Conservation (phyloP, 2,329 filamentous ascomycete species). For the Fusarium dimerum region DNA sequence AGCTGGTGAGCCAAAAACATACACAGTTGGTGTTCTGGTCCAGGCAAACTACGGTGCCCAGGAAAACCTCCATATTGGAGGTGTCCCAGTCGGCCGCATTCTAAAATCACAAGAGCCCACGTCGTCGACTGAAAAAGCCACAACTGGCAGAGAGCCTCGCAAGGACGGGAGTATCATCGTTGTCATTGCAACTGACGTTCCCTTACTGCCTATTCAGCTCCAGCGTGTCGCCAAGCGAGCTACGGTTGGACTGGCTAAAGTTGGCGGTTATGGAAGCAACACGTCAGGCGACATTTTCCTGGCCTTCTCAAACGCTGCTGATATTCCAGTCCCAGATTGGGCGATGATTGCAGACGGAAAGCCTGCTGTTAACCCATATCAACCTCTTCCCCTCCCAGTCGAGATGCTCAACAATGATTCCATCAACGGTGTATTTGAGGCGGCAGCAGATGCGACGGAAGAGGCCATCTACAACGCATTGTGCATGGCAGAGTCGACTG, state of each 20-base stretch:
- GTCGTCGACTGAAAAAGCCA: constrained; percentile 25
- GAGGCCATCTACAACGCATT: constrained; percentile 67
- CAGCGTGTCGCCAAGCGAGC: constrained; percentile 59
- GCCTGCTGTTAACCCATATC: constrained; percentile 43
- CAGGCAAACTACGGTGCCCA: constrained; percentile 66
- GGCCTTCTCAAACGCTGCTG: constrained; percentile 64
- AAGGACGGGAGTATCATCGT: constrained; percentile 39
- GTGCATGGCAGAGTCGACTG: constrained; percentile 60
- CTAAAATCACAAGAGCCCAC: constrained; percentile 38
- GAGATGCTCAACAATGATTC: constrained; percentile 53
- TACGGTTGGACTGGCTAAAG: constrained; percentile 60
- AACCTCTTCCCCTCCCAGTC: constrained; percentile 25
- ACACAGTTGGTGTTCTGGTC: constrained; percentile 62
- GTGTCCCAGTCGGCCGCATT: constrained; percentile 62
- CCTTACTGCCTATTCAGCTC: constrained; percentile 34
- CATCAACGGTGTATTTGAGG: constrained; percentile 63
- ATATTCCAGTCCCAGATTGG: constrained; percentile 40
- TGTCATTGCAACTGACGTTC: constrained; percentile 35
- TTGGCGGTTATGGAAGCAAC: constrained; percentile 63
- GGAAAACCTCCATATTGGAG: constrained; percentile 57
- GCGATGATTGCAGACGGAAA: constrained; percentile 29
- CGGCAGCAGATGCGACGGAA: constrained; percentile 62
- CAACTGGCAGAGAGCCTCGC: constrained; percentile 26
- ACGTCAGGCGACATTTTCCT: constrained; percentile 68
- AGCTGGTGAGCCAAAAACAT: constrained; percentile 40